Conservation (phyloP, 2,329 filamentous ascomycete species). For the Cytospora schulzeri region DNA sequence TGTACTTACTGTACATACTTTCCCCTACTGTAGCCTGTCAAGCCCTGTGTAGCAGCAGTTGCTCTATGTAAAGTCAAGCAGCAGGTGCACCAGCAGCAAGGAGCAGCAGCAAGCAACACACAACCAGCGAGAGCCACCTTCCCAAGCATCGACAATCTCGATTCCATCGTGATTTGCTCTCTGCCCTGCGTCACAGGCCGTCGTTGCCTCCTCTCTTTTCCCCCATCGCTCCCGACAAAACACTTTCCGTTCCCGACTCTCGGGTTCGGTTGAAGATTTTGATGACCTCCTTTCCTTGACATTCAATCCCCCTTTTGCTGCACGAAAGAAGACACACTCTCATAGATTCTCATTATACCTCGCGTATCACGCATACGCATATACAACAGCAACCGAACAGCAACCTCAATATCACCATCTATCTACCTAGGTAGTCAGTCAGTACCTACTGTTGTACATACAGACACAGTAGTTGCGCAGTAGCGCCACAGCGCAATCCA, state of each 20-base stretch:
- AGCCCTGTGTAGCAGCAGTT: too few relatives aligned
- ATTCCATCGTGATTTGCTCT: constrained; percentile 24
- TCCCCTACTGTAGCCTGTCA: too few relatives aligned
- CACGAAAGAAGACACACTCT: neutral
- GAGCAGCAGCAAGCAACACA: neutral
- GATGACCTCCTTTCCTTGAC: neutral
- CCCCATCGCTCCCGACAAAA: constrained; percentile 7
- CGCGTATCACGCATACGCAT: neutral
- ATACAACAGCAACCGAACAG: neutral
- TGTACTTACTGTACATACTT: too few relatives aligned
- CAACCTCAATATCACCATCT: neutral
- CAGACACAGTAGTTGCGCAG: neutral
- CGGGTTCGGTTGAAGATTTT: neutral
- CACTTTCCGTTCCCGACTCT: constrained; percentile 1
- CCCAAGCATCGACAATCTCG: constrained; percentile 16
- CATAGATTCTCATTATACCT: neutral
- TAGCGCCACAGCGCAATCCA: neutral
- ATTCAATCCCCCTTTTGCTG: neutral
- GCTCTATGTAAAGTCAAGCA: neutral
- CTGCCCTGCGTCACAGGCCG: constrained; percentile 20
- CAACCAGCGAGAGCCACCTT: neutral
- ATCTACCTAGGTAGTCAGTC: neutral
- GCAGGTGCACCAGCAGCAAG: neutral
- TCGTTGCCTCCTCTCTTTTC: neutral
- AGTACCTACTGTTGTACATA: neutral